phyloP scores from a whole-genome alignment of 164 flowering plant species.

The Berberis vulgaris region DNA sequence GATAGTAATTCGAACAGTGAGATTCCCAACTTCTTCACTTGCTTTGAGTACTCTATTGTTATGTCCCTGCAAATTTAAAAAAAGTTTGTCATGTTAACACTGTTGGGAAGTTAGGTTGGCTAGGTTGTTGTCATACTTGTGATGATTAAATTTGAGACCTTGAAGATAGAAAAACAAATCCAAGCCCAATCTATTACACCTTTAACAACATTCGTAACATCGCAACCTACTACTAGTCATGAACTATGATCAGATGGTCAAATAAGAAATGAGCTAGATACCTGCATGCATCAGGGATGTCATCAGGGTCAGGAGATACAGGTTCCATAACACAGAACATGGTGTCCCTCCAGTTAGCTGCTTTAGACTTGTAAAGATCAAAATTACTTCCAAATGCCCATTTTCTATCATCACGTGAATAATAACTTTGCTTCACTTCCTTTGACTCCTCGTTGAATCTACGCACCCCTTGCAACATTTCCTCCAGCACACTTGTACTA shows the following conservation, averaged over 20 bases:
- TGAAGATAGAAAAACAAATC: no score
- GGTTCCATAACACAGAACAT: neutral
- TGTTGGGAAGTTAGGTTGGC: no score
- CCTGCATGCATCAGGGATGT: slow-evolving; percentile 3
- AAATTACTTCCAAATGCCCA: neutral
- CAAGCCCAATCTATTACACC: no score
- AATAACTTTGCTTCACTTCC: neutral
- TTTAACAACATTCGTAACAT: no score
- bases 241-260: no score
- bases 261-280: neutral
- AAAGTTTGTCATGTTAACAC: neutral
- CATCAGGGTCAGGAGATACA: neutral
- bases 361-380: slow-evolving; percentile 1
- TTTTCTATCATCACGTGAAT: neutral
- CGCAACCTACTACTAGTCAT: no score
- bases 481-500: neutral
- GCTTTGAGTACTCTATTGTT: slow-evolving; percentile 1
- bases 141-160: no score
- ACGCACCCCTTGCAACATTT: neutral
- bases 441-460: neutral
- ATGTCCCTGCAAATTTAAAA: neutral
- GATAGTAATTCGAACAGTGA: neutral
- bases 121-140: no score
- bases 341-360: slow-evolving; percentile 6
- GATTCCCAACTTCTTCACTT: slow-evolving; percentile 1